These are phyloP conservation scores for Globisporangium okanoganense DNA, from an alignment of 352 stramenopile genomes.

Conservation along the genomic window DNA sequence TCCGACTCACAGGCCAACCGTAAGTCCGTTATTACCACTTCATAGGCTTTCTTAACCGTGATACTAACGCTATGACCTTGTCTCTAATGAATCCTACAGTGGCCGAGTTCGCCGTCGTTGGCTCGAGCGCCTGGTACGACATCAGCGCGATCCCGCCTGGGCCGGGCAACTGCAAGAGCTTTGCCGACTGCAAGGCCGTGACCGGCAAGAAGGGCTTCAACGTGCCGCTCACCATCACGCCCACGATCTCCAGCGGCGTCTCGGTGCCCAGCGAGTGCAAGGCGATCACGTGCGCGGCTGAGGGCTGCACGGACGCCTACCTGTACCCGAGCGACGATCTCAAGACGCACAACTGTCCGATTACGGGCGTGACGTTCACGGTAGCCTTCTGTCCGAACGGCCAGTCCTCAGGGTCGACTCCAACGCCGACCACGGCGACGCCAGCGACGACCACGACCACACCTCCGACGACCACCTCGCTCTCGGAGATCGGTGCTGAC, in stretches of 20 bases:
- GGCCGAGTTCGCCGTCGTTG: slow-evolving; percentile 44
- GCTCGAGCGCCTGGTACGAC: slow-evolving; percentile 50
- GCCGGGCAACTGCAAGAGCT: slow-evolving; percentile 48
- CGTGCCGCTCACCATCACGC: slow-evolving; percentile 51
- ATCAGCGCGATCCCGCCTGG: slow-evolving; percentile 52
- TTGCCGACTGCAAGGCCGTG: slow-evolving; percentile 34
- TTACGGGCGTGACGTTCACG: slow-evolving; percentile 25
- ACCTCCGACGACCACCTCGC: slow-evolving; percentile 8
- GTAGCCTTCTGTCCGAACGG: slow-evolving; percentile 43
- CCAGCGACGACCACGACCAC: slow-evolving; percentile 6
- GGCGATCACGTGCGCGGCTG: slow-evolving; percentile 27
- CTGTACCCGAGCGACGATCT: slow-evolving; percentile 44
- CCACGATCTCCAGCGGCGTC: slow-evolving; percentile 17
- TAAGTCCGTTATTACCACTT: slow-evolving; percentile 10
- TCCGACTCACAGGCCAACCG: slow-evolving; percentile 30
- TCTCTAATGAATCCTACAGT: slow-evolving; percentile 11
- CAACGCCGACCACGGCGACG: neutral
- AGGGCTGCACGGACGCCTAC: slow-evolving; percentile 43
- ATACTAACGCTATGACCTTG: slow-evolving; percentile 1
- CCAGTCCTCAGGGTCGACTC: slow-evolving; percentile 14
- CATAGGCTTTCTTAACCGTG: neutral
- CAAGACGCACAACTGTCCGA: slow-evolving; percentile 50
- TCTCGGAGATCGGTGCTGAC: slow-evolving; percentile 19
- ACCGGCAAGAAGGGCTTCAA: slow-evolving; percentile 66
- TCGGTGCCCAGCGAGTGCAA: slow-evolving; percentile 28